Conservation (phyloP, 2,329 filamentous ascomycete species). For the Trichoderma aggressivum region DNA sequence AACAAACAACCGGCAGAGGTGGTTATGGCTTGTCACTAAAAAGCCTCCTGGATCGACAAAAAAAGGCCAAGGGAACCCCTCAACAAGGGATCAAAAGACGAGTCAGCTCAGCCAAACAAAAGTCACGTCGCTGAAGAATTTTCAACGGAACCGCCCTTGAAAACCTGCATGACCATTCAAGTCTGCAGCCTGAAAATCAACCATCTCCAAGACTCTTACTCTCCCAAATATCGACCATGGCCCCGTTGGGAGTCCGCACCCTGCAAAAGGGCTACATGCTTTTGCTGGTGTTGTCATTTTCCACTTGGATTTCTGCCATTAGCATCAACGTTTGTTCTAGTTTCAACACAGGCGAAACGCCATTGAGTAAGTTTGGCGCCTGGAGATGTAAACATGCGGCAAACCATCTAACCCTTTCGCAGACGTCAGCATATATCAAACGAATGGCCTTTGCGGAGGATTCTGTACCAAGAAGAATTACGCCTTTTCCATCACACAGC, state of each 20-base stretch:
- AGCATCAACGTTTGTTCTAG: conserved; percentile 35
- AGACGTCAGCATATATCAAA: conserved; percentile 60
- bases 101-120: background rate
- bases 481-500: conserved; percentile 67
- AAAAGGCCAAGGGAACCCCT: background rate
- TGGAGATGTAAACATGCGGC: background rate
- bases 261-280: conserved; percentile 24
- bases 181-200: background rate
- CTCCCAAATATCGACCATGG: conserved; percentile 22
- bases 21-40: conserved; percentile 12
- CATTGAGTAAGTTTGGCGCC: conserved; percentile 30
- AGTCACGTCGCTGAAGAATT: background rate
- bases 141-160: background rate
- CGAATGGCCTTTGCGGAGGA: conserved; percentile 64
- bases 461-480: conserved; percentile 51
- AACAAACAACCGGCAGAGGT: background rate
- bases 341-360: conserved; percentile 36
- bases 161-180: background rate
- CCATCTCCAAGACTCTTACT: background rate
- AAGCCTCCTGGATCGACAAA: background rate
- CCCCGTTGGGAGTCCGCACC: conserved; percentile 23
- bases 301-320: conserved; percentile 26
- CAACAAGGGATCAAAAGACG: background rate
- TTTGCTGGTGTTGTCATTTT: conserved; percentile 28
- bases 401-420: conserved; percentile 5